Evolutionary conservation across 331 rosid genomes (phyloP).

Genomic region (Quercus lobata): DNA sequence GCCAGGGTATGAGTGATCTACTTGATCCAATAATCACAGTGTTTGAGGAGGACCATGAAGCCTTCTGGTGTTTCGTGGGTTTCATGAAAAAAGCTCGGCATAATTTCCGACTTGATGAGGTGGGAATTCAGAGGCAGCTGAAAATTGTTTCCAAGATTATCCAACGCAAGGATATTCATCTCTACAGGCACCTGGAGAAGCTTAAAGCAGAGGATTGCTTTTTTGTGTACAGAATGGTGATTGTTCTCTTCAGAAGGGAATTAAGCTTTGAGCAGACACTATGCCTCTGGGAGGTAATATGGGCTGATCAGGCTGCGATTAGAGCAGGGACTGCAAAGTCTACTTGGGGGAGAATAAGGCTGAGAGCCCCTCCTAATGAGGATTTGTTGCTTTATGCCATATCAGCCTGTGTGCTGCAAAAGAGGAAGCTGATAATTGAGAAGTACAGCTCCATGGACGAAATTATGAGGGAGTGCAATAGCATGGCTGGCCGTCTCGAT

Average conservation of each 20-base stretch:
- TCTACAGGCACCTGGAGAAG: slow-evolving; percentile 91
- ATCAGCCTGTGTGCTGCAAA: slow-evolving; percentile 91
- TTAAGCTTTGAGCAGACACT: slow-evolving; percentile 89
- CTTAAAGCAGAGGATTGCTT: slow-evolving; percentile 98
- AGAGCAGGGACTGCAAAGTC: slow-evolving; percentile 93
- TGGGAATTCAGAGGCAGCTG: slow-evolving; percentile 92
- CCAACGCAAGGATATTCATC: slow-evolving; percentile 76
- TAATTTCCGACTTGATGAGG: slow-evolving; percentile 96
- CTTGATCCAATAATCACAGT: slow-evolving; percentile 89
- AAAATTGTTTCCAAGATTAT: slow-evolving; percentile 81
- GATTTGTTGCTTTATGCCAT: slow-evolving; percentile 90
- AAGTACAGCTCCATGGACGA: slow-evolving; percentile 98
- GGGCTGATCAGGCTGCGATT: slow-evolving; percentile 99
- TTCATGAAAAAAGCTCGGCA: slow-evolving; percentile 98
- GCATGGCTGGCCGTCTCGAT: slow-evolving; percentile 96
- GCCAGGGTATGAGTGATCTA: slow-evolving; percentile 99
- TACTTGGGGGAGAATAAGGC: slow-evolving; percentile 94
- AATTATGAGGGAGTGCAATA: slow-evolving; percentile 89
- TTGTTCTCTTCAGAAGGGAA: slow-evolving; percentile 92
- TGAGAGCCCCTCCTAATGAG: slow-evolving; percentile 92
- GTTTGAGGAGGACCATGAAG: slow-evolving; percentile 82
- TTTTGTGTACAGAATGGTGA: slow-evolving; percentile 97
- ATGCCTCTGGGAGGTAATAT: slow-evolving; percentile 98
- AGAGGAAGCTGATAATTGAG: slow-evolving; percentile 83
- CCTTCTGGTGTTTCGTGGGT: slow-evolving; percentile 99